Conservation (phyloP, 2,329 filamentous ascomycete genomes). For the Microdochium nivale region DNA sequence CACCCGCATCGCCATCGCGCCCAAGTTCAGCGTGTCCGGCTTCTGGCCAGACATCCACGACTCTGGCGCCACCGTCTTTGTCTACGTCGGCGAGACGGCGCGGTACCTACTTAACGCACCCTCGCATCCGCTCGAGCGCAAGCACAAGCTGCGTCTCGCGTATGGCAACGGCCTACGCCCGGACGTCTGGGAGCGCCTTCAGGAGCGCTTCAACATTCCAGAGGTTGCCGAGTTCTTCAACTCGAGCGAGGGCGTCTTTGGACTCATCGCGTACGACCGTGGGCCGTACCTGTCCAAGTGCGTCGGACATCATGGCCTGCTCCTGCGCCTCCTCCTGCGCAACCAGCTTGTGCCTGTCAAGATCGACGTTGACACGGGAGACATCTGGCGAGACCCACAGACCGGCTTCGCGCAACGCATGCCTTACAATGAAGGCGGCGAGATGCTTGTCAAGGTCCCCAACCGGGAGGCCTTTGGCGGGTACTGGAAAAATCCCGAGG, state of each 20-base stretch:
- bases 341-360: constrained; percentile 54
- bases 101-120: constrained; percentile 61
- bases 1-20: constrained; percentile 47
- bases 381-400: constrained; percentile 56
- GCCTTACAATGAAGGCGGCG: constrained; percentile 53
- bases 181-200: constrained; percentile 55
- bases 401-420: constrained; percentile 61
- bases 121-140: constrained; percentile 43
- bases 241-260: constrained; percentile 60
- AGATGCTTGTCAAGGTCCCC: constrained; percentile 48
- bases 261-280: constrained; percentile 43
- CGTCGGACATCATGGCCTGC: constrained; percentile 59
- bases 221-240: constrained; percentile 65
- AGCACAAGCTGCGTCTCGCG: constrained; percentile 46
- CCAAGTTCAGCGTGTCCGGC: constrained; percentile 53
- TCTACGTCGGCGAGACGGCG: constrained; percentile 69
- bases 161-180: constrained; percentile 56
- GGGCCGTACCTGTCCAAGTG: constrained; percentile 50
- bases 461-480: constrained; percentile 54
- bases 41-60: constrained; percentile 67
- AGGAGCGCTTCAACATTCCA: constrained; percentile 47
- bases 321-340: constrained; percentile 40
- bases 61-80: constrained; percentile 55
- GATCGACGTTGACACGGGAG: constrained; percentile 56
- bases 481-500: constrained; percentile 50